These are phyloP conservation scores for Gloeostereum incarnatum DNA, from an alignment of 768 basidiomycete genomes.

Conservation along the genomic window DNA sequence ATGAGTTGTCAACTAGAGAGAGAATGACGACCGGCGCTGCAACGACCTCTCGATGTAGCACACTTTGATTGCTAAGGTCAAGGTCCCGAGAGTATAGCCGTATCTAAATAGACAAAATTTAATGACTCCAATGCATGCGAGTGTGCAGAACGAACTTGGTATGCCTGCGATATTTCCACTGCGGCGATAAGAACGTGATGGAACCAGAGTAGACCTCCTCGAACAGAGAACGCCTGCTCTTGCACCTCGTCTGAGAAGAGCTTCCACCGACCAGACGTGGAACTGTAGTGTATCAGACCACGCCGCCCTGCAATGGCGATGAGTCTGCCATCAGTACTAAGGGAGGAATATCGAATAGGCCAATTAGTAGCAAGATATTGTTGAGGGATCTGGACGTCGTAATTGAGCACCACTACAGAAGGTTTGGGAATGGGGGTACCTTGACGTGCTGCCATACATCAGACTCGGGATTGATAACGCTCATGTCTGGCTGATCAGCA, in stretches of 20 bases:
- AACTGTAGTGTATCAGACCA: slow-evolving; percentile 90
- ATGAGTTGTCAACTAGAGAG: slow-evolving; percentile 89
- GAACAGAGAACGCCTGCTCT: slow-evolving; percentile 80
- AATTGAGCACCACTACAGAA: not conserved
- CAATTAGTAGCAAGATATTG: slow-evolving; percentile 86
- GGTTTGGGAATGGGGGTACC: slow-evolving; percentile 24
- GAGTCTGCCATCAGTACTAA: slow-evolving; percentile 85
- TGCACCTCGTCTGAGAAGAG: slow-evolving; percentile 72
- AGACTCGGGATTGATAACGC: slow-evolving; percentile 94
- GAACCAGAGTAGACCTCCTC: slow-evolving; percentile 94
- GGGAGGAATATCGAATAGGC: slow-evolving; percentile 88
- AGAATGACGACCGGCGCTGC: slow-evolving; percentile 75
- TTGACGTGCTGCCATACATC: slow-evolving; percentile 99
- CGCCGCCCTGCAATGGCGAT: slow-evolving; percentile 88
- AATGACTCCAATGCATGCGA: not conserved
- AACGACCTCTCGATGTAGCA: slow-evolving; percentile 74
- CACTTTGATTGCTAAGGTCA: slow-evolving; percentile 74
- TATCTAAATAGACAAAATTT: slow-evolving; percentile 40
- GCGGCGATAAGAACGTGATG: slow-evolving; percentile 91
- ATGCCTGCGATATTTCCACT: slow-evolving; percentile 71
- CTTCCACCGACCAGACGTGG: slow-evolving; percentile 94
- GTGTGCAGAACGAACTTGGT: slow-evolving; percentile 54
- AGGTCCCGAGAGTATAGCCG: slow-evolving; percentile 91
- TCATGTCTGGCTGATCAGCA: slow-evolving; percentile 96
- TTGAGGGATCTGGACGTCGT: slow-evolving; percentile 64